Base-by-base conservation (phyloP, 2,329 filamentous ascomycete genomes). In the Teratosphaeriaceae sp. region DNA sequence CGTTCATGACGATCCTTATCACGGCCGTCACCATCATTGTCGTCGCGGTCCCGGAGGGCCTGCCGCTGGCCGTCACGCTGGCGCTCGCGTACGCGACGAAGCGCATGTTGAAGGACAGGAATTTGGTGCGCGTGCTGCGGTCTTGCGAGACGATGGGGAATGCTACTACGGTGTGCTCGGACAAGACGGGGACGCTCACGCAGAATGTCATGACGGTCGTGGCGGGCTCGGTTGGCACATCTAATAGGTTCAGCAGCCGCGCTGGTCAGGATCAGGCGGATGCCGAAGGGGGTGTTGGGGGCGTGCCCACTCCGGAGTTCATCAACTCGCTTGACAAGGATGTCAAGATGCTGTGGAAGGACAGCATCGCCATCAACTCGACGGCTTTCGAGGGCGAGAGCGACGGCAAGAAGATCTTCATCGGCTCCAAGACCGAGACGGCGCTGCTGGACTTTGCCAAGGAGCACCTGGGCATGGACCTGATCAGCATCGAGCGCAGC, bases 201-300 rank as follows among this genome's bases (percentile, higher is more conserved):
- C 81, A 84, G 45, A 85, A 85, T 58, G 79, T 80, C 61, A 85
- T 85, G 82, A 84, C 80, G 0, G 83, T 88, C 1, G 84, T 88
- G 22, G 80, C 84, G 20, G 84, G 82, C 5, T 80, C 81, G 4
- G 65, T 86, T 30, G 82, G 82, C 22, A 73, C 73, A 12, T 70
- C 69, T 46, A 71, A 74, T 29, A 71, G 73, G 45, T 82, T 82
- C 58, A 71, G 68, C 40, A 72, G 72, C 43, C 60, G 63, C 34
- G 64, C 52, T 13, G 38, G 50, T 1, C 29, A 49, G 13, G 44
- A 53, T 6, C 27, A 56, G 3, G 59, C 62, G 19, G 56, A 63
- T 16, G 60, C 65, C 1, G 60, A 68, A 13, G 59, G 67, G 15
- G 56, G 58, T 23, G 46, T 64, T 2, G 70, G 69, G 38, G 72